phyloP scores from a whole-genome alignment of 1,139 yeast genomes.

The Trichomonascaceae sp. region DNA sequence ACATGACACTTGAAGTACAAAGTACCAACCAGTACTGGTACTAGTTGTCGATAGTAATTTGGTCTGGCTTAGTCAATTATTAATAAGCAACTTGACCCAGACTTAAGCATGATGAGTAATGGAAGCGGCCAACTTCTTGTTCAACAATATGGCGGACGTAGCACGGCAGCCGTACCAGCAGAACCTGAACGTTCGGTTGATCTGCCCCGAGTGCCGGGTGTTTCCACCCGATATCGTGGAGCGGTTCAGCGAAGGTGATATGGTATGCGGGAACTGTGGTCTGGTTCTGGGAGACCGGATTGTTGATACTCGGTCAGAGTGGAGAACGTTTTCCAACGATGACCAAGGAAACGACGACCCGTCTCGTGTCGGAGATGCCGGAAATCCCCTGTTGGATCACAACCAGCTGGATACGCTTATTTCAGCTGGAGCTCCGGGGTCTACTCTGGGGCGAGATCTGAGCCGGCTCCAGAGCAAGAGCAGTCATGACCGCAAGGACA shows the following conservation, averaged over 20 bases:
- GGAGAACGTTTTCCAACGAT: conserved; percentile 94
- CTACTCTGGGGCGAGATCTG: conserved; percentile 70
- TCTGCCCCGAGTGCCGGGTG: conserved; percentile 93
- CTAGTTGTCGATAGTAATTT: too few relatives aligned
- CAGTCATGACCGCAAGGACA: conserved; percentile 75
- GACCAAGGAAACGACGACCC: conserved; percentile 98
- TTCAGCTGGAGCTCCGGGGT: conserved; percentile 57
- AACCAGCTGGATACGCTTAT: conserved; percentile 89
- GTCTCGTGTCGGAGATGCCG: conserved; percentile 98
- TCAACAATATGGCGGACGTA: too few relatives aligned
- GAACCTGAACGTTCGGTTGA: conserved; percentile 71
- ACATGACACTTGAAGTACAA: too few relatives aligned
- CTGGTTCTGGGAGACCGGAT: conserved; percentile 83
- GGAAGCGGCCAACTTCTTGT: too few relatives aligned
- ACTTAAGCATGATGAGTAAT: too few relatives aligned
- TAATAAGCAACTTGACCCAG: too few relatives aligned
- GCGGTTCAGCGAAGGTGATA: conserved; percentile 93
- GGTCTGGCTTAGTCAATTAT: too few relatives aligned
- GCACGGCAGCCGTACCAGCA: conserved; percentile 21
- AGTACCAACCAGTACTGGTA: too few relatives aligned
- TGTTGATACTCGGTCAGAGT: conserved; percentile 92
- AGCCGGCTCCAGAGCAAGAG: conserved; percentile 82
- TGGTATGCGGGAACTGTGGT: conserved; percentile 95
- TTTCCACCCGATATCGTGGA: conserved; percentile 94
- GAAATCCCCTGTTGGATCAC: conserved; percentile 86